phyloP scores from a whole-genome alignment of 495 filamentous ascomycete species.

The Penicillium subrubescens region DNA sequence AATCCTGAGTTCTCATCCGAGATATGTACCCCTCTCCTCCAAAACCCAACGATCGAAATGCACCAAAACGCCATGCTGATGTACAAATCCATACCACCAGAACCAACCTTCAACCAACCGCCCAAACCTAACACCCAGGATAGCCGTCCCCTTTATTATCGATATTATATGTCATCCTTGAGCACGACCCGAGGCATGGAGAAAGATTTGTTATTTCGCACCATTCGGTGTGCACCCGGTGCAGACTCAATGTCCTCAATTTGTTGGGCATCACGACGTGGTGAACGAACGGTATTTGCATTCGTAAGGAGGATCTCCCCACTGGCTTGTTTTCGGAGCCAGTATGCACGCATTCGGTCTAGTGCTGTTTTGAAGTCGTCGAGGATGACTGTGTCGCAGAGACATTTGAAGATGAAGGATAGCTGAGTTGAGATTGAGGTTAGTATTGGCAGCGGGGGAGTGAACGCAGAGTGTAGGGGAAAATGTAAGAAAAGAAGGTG shows the following conservation, averaged over 20 bases:
- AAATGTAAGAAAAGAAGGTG: not conserved
- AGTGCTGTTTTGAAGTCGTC: slow-evolving; percentile 66
- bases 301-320: slow-evolving; percentile 9
- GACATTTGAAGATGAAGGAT: slow-evolving; percentile 61
- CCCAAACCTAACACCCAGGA: not conserved
- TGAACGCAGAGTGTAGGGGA: not conserved
- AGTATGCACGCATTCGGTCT: slow-evolving; percentile 23
- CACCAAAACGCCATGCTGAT: not conserved
- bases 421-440: slow-evolving; percentile 25
- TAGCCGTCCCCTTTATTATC: not conserved
- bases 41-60: not conserved
- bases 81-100: not conserved
- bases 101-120: not conserved
- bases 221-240: not conserved
- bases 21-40: not conserved
- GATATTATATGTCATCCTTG: slow-evolving; percentile 2
- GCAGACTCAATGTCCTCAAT: slow-evolving; percentile 14
- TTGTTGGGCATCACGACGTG: not conserved
- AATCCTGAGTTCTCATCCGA: not conserved
- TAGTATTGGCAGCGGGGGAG: not conserved
- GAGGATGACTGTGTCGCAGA: slow-evolving; percentile 59
- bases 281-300: not conserved
- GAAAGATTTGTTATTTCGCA: slow-evolving; percentile 9
- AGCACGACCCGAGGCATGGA: slow-evolving; percentile 15
- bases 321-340: slow-evolving; percentile 20